Percentiles rank a stretch among this genome's conserved stretches.
These are phyloP conservation scores for Pseudogymnoascus sp. DNA, from an alignment of 2,329 filamentous ascomycete genomes.

Conservation along the genomic window DNA sequence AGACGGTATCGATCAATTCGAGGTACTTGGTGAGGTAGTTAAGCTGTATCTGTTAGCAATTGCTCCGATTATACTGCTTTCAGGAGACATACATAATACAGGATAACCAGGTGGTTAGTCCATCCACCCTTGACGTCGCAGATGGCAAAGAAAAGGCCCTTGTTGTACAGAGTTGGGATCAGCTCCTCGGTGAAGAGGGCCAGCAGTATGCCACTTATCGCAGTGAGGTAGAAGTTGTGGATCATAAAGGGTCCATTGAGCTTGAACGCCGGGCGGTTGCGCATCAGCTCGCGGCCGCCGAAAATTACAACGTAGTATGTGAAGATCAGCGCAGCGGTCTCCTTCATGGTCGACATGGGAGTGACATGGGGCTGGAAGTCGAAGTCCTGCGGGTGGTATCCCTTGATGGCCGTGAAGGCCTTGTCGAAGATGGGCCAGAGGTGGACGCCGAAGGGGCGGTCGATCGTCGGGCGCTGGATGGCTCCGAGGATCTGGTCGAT, in stretches of 20 bases:
- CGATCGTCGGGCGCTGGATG: slow-evolving; percentile 68
- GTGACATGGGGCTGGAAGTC: slow-evolving; percentile 73
- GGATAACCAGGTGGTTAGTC: slow-evolving; percentile 84
- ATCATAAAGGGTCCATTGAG: slow-evolving; percentile 85
- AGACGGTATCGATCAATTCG: slow-evolving; percentile 89
- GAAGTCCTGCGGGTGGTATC: slow-evolving; percentile 82
- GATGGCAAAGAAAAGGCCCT: slow-evolving; percentile 84
- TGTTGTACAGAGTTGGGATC: slow-evolving; percentile 68
- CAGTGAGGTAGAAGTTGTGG: slow-evolving; percentile 91
- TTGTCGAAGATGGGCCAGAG: slow-evolving; percentile 95
- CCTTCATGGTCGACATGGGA: slow-evolving; percentile 81
- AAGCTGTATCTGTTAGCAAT: slow-evolving; percentile 52
- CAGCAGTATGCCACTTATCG: slow-evolving; percentile 72
- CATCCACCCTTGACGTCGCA: slow-evolving; percentile 77
- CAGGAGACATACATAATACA: slow-evolving; percentile 84
- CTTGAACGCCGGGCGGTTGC: slow-evolving; percentile 74
- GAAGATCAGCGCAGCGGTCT: slow-evolving; percentile 71
- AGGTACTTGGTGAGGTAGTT: slow-evolving; percentile 99
- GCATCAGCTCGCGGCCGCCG: slow-evolving; percentile 87
- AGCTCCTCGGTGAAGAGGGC: slow-evolving; percentile 87
- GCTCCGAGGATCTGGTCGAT: slow-evolving; percentile 36
- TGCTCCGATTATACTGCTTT: background rate
- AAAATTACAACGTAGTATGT: slow-evolving; percentile 93
- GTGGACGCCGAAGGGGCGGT: slow-evolving; percentile 82
- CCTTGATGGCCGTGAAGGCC: slow-evolving; percentile 65